Evolutionary conservation across 2,329 filamentous ascomycete genomes (phyloP).

Genomic region (Xylariaceae sp.): DNA sequence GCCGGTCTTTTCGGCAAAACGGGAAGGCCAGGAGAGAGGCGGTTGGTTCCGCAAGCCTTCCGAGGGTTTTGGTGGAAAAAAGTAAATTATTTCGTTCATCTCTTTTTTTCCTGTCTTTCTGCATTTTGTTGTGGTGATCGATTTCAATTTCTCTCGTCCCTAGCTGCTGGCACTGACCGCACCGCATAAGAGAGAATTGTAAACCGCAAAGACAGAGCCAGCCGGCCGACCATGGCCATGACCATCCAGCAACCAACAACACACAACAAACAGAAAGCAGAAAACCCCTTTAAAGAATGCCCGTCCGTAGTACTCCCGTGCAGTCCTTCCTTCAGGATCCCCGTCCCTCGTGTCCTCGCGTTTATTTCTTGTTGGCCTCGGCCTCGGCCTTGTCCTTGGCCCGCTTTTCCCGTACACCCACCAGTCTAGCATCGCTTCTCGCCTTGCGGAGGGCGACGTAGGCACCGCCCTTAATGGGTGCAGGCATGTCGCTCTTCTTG

Average conservation of each 20-base stretch:
- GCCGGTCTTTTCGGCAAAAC: constrained; percentile 18
- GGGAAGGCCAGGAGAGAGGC: no score
- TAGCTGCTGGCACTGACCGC: constrained; percentile 14
- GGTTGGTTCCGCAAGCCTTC: constrained; percentile 18
- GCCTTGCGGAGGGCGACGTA: constrained; percentile 81
- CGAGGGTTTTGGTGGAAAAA: constrained; percentile 10
- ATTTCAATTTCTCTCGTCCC: constrained; percentile 22
- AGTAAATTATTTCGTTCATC: constrained; percentile 23
- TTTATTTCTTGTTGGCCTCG: constrained; percentile 82
- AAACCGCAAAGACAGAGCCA: constrained; percentile 26
- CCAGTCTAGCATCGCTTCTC: constrained; percentile 75
- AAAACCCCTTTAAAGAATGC: constrained; percentile 33
- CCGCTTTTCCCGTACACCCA: constrained; percentile 89
- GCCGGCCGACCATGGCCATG: constrained; percentile 28
- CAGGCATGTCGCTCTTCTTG: constrained; percentile 75
- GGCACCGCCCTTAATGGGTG: constrained; percentile 73
- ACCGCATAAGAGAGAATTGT: constrained; percentile 16
- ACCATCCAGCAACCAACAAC: constrained; percentile 27
- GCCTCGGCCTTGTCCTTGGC: constrained; percentile 82
- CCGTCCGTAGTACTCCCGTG: constrained; percentile 36
- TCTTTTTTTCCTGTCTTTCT: constrained; percentile 13
- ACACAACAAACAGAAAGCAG: constrained; percentile 33
- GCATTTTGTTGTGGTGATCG: constrained; percentile 9
- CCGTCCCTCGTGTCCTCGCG: constrained; percentile 25
- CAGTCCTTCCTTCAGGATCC: constrained; percentile 28